Evolutionary conservation across 305 asterid genomes (phyloP), one percentile per base, ranked within the genome.

Genomic region (Solanum hybrid): DNA sequence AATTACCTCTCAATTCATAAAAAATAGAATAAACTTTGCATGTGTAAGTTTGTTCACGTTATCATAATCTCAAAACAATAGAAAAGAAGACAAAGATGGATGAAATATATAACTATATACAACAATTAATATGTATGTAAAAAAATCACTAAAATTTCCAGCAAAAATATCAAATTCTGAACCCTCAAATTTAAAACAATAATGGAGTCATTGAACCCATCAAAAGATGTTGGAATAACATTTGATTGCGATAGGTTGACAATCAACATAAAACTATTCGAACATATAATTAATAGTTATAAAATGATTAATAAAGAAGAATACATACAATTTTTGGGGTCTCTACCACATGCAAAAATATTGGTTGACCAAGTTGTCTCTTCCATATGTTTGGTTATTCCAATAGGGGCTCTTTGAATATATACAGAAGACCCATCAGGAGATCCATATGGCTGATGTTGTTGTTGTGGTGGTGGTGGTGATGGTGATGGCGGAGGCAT

Each of bases 341-440:
- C 92, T 16, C 85, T 36, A 79, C 26, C 73, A 88, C 94, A 92
- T 16, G 89, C 92, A 78, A 84, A 90, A 31, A 91, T 84, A 57
- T 89, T 88, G 28, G 92, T 86, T 26, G 91, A 91, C 92, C 92
- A 92, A 34, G 89, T 37, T 28, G 89, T 86, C 78, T 86, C 91
- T 31, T 74, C 88, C 35, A 24, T 89, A 12, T 89, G 92, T 71
- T 91, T 76, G 39, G 75, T 88, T 18, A 89, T 84, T 90, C 92
- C 92, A 74, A 90, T 84, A 33, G 90, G 92, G n/a, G 89, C 69
- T 77, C 89, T 79, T 84, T 83, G 79, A n/a, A 90, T 85, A 77
- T 82, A 88, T 35, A 88, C 86, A 84, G 40, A 51, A 82, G 87
- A 40, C 69, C 42, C 26, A 76, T 28, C 87, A 40, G n/a, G 67